A percentile compares a stretch with the other conserved stretches of the same genome.
These are phyloP conservation scores for Candida nonsorbophila DNA, from an alignment of 805 yeast genomes.

Conservation along the genomic window DNA sequence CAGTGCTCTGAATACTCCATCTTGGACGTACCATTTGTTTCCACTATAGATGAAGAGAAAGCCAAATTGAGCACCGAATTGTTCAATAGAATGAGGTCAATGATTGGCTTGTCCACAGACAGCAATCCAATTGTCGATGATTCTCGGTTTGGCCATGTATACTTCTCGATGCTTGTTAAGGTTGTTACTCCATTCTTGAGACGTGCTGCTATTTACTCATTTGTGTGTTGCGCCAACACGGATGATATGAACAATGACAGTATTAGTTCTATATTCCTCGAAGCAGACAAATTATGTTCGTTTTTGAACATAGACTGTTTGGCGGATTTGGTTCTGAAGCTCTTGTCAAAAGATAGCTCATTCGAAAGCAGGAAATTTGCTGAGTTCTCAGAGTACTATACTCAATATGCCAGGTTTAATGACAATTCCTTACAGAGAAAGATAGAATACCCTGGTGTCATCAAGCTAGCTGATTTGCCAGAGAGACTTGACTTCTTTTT, in stretches of 20 bases:
- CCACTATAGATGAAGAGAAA: slow-evolving; percentile 14
- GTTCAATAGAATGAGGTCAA: slow-evolving; percentile 14
- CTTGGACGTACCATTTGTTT: slow-evolving; percentile 32
- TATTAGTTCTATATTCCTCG: slow-evolving; percentile 26
- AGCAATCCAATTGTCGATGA: slow-evolving; percentile 12
- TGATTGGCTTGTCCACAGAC: slow-evolving; percentile 4
- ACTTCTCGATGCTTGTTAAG: slow-evolving; percentile 53
- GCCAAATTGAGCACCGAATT: slow-evolving; percentile 16
- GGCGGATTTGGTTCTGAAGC: slow-evolving; percentile 11
- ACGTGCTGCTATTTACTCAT: slow-evolving; percentile 52
- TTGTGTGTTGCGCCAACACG: slow-evolving; percentile 46
- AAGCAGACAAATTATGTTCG: slow-evolving; percentile 49
- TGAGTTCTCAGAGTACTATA: slow-evolving; percentile 11
- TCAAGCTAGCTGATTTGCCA: slow-evolving; percentile 63
- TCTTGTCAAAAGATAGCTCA: slow-evolving; percentile 11
- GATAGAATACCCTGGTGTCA: slow-evolving; percentile 60
- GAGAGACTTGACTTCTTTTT: slow-evolving; percentile 62
- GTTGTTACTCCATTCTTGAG: slow-evolving; percentile 62
- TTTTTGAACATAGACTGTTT: slow-evolving; percentile 46
- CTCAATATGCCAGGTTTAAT: neutral
- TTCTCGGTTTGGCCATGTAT: slow-evolving; percentile 27
- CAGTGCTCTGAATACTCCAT: slow-evolving; percentile 17
- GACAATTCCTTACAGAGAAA: slow-evolving; percentile 3
- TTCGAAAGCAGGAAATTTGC: slow-evolving; percentile 21
- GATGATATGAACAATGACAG: slow-evolving; percentile 16